Conservation (phyloP, 2,329 filamentous ascomycete species). For the Tolypocladium endophyticum region DNA sequence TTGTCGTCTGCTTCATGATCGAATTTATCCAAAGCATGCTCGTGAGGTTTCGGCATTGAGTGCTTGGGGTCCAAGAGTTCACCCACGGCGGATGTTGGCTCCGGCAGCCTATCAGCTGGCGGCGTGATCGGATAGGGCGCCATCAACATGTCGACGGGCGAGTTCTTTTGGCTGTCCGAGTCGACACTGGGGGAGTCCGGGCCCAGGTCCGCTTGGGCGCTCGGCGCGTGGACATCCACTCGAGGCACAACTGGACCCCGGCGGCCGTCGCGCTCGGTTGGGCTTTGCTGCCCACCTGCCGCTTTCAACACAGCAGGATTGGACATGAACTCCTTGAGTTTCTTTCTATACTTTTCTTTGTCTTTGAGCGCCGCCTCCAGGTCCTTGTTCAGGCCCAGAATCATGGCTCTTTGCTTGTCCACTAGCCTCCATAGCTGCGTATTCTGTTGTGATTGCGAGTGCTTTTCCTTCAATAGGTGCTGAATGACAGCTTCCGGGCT, state of each 20-base stretch:
- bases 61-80: conserved; percentile 46
- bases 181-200: conserved; percentile 40
- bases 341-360: conserved; percentile 87
- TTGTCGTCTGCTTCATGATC: conserved; percentile 44
- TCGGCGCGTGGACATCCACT: conserved; percentile 12
- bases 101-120: conserved; percentile 39
- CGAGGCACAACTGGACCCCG: conserved; percentile 8
- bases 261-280: conserved; percentile 2
- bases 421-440: conserved; percentile 89
- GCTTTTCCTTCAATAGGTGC: conserved; percentile 83
- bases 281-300: conserved; percentile 10
- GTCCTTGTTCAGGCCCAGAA: conserved; percentile 88
- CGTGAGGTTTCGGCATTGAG: conserved; percentile 49
- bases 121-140: conserved; percentile 57
- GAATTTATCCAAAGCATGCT: conserved; percentile 47
- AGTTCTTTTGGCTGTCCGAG: conserved; percentile 40
- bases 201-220: conserved; percentile 2
- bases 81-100: conserved; percentile 31
- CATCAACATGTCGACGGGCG: conserved; percentile 48
- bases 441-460: conserved; percentile 80
- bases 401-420: conserved; percentile 91
- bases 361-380: conserved; percentile 84
- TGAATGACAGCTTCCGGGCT: conserved; percentile 83
- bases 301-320: conserved; percentile 21
- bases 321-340: conserved; percentile 64